A percentile compares a stretch with the other conserved stretches of the same genome.
phyloP scores from a whole-genome alignment of 2,329 filamentous ascomycete species.

The Alternaria sp. region DNA sequence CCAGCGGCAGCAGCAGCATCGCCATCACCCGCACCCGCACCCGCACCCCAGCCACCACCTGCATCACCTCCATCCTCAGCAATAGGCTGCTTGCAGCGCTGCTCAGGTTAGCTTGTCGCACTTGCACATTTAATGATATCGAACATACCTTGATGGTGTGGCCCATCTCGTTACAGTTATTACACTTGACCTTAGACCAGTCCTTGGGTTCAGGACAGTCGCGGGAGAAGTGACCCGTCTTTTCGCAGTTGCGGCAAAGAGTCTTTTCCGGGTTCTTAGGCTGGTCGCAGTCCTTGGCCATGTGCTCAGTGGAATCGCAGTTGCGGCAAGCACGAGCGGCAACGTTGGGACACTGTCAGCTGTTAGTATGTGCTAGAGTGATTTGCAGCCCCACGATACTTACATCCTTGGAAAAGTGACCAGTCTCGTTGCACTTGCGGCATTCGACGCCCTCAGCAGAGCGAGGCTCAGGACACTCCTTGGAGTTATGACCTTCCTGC shows the following conservation, averaged over 20 bases:
- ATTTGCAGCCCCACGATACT: conserved; percentile 8
- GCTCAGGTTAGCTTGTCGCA: conserved; percentile 19
- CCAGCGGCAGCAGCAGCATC: conserved; percentile 16
- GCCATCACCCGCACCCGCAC: conserved; percentile 10
- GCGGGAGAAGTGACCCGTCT: conserved; percentile 67
- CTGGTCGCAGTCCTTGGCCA: conserved; percentile 50
- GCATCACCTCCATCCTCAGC: conserved; percentile 29
- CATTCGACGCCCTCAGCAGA: conserved; percentile 69
- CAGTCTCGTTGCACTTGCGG: conserved; percentile 68
- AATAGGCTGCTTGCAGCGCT: conserved; percentile 46
- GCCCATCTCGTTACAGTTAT: conserved; percentile 56
- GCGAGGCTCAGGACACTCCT: conserved; percentile 55
- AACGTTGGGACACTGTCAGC: conserved; percentile 42
- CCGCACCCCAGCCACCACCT: conserved; percentile 25
- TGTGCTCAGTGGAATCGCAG: conserved; percentile 49
- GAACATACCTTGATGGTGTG: conserved; percentile 43
- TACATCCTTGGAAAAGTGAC: conserved; percentile 49
- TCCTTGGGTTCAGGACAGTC: conserved; percentile 68
- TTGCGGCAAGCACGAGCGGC: conserved; percentile 48
- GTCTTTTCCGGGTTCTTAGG: conserved; percentile 51
- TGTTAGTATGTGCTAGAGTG: conserved; percentile 23
- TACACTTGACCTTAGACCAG: conserved; percentile 58
- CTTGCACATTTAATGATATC: not conserved
- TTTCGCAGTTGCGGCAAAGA: conserved; percentile 69
- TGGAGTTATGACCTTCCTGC: conserved; percentile 52